phyloP scores from a whole-genome alignment of 2,329 filamentous ascomycete species.

The Hypomyces perniciosus region DNA sequence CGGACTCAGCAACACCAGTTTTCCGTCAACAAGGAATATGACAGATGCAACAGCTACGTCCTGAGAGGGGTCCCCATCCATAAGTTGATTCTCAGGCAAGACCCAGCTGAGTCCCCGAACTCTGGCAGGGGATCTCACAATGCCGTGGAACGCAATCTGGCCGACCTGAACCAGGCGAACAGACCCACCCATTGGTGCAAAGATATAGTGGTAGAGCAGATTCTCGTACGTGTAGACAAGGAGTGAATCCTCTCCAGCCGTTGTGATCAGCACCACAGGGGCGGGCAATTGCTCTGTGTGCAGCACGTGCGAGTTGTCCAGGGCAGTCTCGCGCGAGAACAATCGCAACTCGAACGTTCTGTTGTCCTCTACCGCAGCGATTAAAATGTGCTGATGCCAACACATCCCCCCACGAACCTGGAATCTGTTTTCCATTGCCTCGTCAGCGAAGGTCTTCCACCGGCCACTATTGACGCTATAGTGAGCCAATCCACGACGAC shows the following conservation, averaged over 20 bases:
- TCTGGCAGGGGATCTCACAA: conserved; percentile 85
- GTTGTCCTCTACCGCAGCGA: conserved; percentile 85
- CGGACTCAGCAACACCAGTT: conserved; percentile 85
- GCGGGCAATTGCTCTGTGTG: conserved; percentile 73
- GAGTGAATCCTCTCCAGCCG: conserved; percentile 87
- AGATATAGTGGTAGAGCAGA: conserved; percentile 88
- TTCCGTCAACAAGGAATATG: conserved; percentile 93
- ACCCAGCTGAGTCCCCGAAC: conserved; percentile 96
- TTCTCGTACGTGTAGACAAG: conserved; percentile 98
- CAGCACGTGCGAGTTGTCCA: conserved; percentile 68
- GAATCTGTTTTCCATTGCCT: conserved; percentile 80
- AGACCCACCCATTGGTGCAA: conserved; percentile 62
- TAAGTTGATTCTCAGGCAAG: conserved; percentile 79
- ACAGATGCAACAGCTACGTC: conserved; percentile 93
- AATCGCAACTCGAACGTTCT: conserved; percentile 81
- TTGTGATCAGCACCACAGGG: conserved; percentile 82
- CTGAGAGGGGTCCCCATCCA: conserved; percentile 88
- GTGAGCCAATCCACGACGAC: conserved; percentile 82
- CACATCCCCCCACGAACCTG: conserved; percentile 94
- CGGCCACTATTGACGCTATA: conserved; percentile 91
- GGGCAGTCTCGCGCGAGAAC: conserved; percentile 77
- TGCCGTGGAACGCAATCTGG: conserved; percentile 94
- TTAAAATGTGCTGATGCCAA: conserved; percentile 94
- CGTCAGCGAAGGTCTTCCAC: conserved; percentile 90
- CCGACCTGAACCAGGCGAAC: conserved; percentile 87